Percentiles rank a stretch among this genome's conserved stretches.
Evolutionary conservation across 306 rosid species (phyloP).

Genomic region (Mucuna pruriens): DNA sequence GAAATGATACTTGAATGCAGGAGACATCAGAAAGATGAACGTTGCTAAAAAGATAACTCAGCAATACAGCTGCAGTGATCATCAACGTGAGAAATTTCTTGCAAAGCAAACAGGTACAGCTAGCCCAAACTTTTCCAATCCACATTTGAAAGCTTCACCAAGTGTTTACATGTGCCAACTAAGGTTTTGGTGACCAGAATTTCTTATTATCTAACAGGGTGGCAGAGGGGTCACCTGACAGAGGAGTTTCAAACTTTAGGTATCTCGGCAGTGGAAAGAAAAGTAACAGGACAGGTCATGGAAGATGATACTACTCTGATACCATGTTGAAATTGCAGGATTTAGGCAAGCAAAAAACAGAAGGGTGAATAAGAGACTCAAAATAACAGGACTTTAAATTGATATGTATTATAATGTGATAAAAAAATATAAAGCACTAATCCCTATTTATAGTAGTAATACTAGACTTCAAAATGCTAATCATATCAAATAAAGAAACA

Average conservation of each 20-base stretch:
- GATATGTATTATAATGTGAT: neutral
- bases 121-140: constrained; percentile 6
- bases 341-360: neutral
- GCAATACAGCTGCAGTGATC: neutral
- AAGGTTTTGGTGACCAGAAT: neutral
- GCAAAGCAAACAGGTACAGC: neutral
- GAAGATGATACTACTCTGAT: neutral
- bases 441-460: neutral
- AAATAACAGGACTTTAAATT: constrained; percentile 4
- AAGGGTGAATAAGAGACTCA: neutral
- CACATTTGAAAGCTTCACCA: constrained; percentile 10
- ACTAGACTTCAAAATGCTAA: constrained; percentile 10
- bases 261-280: neutral
- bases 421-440: neutral
- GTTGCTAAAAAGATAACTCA: neutral
- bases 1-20: neutral
- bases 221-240: neutral
- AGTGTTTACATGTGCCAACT: neutral
- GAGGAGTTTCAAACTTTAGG: neutral
- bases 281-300: neutral
- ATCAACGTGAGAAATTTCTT: neutral
- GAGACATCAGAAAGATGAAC: neutral
- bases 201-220: neutral
- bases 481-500: neutral
- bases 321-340: neutral